phyloP scores from a whole-genome alignment of 2,329 filamentous ascomycete genomes.

The Akanthomyces dipterigenus region DNA sequence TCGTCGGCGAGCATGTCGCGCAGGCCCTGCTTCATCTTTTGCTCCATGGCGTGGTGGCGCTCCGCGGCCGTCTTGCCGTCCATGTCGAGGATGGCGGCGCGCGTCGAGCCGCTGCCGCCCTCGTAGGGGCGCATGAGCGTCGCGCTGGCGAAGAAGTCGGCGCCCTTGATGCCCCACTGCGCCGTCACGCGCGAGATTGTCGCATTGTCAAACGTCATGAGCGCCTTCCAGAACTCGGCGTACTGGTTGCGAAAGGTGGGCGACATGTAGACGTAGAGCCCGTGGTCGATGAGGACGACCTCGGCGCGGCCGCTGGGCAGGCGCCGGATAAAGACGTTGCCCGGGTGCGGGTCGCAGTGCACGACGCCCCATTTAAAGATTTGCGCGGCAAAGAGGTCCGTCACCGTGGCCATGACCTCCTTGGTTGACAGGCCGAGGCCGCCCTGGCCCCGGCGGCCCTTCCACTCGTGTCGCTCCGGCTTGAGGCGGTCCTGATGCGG shows the following conservation, averaged over 20 bases:
- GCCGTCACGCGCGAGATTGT: constrained; percentile 66
- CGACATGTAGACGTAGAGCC: constrained; percentile 88
- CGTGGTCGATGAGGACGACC: constrained; percentile 93
- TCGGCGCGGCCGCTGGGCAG: constrained; percentile 76
- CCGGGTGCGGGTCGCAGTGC: constrained; percentile 94
- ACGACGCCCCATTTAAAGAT: constrained; percentile 97
- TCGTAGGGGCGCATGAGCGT: constrained; percentile 87
- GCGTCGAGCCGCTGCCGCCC: constrained; percentile 67
- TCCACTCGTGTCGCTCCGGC: constrained; percentile 74
- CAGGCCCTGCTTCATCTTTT: constrained; percentile 65
- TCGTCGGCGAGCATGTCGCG: constrained; percentile 72
- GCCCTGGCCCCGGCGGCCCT: constrained; percentile 62
- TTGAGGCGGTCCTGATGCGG: constrained; percentile 60
- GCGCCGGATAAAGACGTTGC: constrained; percentile 92
- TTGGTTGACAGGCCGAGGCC: constrained; percentile 77
- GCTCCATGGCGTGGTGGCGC: constrained; percentile 84
- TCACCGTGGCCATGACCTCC: constrained; percentile 93
- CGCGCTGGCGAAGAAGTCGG: constrained; percentile 85
- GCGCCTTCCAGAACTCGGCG: constrained; percentile 82
- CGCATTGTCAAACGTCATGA: constrained; percentile 88
- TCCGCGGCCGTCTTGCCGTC: constrained; percentile 55
- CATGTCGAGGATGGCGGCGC: constrained; percentile 58
- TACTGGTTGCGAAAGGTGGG: constrained; percentile 81
- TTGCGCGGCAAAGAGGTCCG: constrained; percentile 92
- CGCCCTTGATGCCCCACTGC: constrained; percentile 80